These are phyloP conservation scores for Solanum tarapatanum DNA, from an alignment of 257 asterid genomes.

Conservation along the genomic window DNA sequence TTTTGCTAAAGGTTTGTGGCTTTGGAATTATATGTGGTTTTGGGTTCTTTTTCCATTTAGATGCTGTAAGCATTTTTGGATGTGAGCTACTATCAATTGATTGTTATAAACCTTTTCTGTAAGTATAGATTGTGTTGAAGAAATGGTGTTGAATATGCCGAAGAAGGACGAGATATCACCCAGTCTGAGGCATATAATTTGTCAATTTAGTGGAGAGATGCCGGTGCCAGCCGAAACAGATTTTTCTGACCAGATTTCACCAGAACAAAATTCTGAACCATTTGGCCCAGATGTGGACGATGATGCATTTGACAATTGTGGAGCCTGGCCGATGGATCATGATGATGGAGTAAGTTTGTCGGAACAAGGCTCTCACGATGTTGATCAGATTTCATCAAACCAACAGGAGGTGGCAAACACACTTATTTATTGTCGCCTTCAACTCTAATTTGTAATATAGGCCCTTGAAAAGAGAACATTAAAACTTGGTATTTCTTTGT, in stretches of 20 bases:
- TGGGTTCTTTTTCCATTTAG: conserved; percentile 1
- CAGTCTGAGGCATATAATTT: conserved; percentile 52
- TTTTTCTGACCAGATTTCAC: conserved; percentile 26
- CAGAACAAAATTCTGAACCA: conserved; percentile 30
- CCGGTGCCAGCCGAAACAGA: conserved; percentile 42
- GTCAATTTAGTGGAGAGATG: conserved; percentile 52
- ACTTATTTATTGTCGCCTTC: background rate
- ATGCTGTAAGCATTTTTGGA: background rate
- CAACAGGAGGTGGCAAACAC: conserved; percentile 29
- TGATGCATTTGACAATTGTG: conserved; percentile 37
- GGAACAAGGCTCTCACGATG: conserved; percentile 42
- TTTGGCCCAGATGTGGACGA: conserved; percentile 22
- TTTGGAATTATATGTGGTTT: conserved; percentile 6
- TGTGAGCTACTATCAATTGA: background rate
- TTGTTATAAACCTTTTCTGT: background rate
- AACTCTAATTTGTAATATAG: background rate
- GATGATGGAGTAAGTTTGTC: conserved; percentile 48
- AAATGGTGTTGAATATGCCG: conserved; percentile 56
- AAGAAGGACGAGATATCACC: conserved; percentile 67
- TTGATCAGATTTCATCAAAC: conserved; percentile 31
- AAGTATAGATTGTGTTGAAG: conserved; percentile 49
- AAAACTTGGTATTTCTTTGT: background rate
- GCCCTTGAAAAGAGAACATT: background rate
- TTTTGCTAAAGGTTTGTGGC: conserved; percentile 68
- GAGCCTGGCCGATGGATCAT: conserved; percentile 55